Evolutionary conservation across 139 green algal genomes (phyloP), one percentile per base, ranked within the genome.

Genomic region (Volvox africanus): DNA sequence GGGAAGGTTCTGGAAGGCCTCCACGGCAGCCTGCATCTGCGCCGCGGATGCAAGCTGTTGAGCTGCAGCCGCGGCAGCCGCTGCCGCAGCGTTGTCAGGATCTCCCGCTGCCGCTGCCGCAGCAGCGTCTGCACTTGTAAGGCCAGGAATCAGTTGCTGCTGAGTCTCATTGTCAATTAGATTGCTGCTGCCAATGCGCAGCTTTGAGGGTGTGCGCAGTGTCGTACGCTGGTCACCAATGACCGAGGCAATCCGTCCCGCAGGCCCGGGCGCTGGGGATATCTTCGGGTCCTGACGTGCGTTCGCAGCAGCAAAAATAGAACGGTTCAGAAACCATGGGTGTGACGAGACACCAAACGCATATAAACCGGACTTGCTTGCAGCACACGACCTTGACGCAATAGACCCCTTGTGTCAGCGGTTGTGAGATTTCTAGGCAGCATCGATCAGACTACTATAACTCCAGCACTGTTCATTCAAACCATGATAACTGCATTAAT

Each of bases 191-290:
- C 83, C 91, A 28, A 93, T 93, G 71, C 93, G 88, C 55, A 95
- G 88, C 85, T 95, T 95, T 36, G 93, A 95, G 24, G 93, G 93
- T 17, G 79, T 88, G 75, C 91, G 89, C 33, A 50, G 65, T 19
- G 67, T 18, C 0, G 44, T 26, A 62, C 71, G 73, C 32, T 37
- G n/a, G 55, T 84, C 86, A 11, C 75, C 86, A 33, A 90, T 90
- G 65, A 84, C 78, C 3, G 78, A 84, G 11, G 78, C 36, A 32
- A 84, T 22, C 21, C 78, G 78, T 35, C 78, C 78, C 26, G 78
- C 20, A 26, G 36, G 78, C 16, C 78, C 78, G 32, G 78, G 78
- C 12, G 20, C 78, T 3, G 78, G 78, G 36, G 17, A n/a, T 3
- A 84, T 19, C 78, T 84, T 84, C 12, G 78, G 78, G 78, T 84